Base-by-base conservation (phyloP, 495 filamentous ascomycete species). In the Penicillium riverlandense region DNA sequence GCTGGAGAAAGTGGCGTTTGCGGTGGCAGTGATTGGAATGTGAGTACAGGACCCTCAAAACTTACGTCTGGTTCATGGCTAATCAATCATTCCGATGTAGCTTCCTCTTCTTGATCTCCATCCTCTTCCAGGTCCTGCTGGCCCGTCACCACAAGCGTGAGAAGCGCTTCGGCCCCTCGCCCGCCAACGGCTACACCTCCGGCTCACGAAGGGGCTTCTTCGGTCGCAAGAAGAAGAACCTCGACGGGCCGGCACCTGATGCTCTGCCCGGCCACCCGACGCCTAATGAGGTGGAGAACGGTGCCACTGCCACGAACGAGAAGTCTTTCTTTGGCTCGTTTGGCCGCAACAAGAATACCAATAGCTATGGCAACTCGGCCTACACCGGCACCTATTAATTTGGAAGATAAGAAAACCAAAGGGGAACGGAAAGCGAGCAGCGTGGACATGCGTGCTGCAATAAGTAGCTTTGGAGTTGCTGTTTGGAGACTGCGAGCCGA, bases 21-120 rank as follows among this genome's bases (percentile, higher is more conserved):
- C 83, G 2, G 84, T 89, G n/a, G 71, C 86, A 0, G 82, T 95
- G 46, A 75, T 86, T 44, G 83, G 74, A 55, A 74, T 85, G 87
- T 91, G 71, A 81, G 85, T 76, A 29, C 8, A 7, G 12, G 12
- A n/a, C 14, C 37, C 7, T 33, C 27, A 15, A 33, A 29, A 8
- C 12, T 4, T 38, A 32, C 29, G 10, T 27, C 10, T 12, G 13
- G 32, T 41, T 46, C 30, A 35, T 42, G 14, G 22, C 22, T 22
- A 22, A 22, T 22, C 22, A 22, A 22, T 22, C 22, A 3, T 22
- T 4, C 4, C 2, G 22, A 22, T 22, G 4, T 27, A 87, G 83
- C 30, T 51, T 82, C 65, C 76, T 88, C 60, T 88, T 86, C 74
- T 44, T 81, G 42, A 54, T 84, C 57, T 81, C 84, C 32, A 76